A percentile compares a stretch with the other conserved stretches of the same genome.
phyloP scores from a whole-genome alignment of 345 rosid genomes.

The Dovyalis caffra region DNA sequence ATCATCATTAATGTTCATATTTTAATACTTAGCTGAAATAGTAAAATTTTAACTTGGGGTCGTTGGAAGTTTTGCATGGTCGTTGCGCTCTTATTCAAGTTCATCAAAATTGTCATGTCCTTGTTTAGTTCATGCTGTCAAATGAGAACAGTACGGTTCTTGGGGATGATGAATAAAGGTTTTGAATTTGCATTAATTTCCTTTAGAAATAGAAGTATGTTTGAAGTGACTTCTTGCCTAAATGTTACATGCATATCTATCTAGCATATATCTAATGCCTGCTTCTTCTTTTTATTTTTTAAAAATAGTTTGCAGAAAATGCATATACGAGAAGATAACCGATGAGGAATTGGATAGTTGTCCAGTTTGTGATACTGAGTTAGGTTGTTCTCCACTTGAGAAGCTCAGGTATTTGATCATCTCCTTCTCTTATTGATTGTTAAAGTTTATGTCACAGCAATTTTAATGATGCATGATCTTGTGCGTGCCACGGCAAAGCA shows the following conservation, averaged over 20 bases:
- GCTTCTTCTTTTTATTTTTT: not conserved
- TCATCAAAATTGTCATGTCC: not conserved
- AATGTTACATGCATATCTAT: not conserved
- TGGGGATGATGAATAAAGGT: not conserved
- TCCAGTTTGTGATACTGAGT: constrained; percentile 40
- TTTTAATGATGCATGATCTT: not conserved
- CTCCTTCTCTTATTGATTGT: not conserved
- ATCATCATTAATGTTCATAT: no score
- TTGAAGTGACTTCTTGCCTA: not conserved
- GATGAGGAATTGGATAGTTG: constrained; percentile 32
- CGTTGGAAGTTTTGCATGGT: not conserved
- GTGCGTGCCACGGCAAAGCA: not conserved
- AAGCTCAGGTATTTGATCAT: constrained; percentile 45
- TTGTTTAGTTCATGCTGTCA: not conserved
- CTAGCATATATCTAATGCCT: not conserved
- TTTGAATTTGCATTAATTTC: not conserved
- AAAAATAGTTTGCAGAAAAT: constrained; percentile 48
- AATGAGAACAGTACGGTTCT: not conserved
- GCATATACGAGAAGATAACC: constrained; percentile 40
- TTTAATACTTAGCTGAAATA: not conserved
- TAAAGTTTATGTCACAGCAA: not conserved
- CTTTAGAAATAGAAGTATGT: not conserved
- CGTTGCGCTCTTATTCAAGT: not conserved
- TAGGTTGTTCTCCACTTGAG: constrained; percentile 45
- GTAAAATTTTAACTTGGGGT: not conserved